Evolutionary conservation across 2,329 filamentous ascomycete species (phyloP), one percentile per base, ranked within the genome.

Genomic region (Exophiala lecanii-corni): DNA sequence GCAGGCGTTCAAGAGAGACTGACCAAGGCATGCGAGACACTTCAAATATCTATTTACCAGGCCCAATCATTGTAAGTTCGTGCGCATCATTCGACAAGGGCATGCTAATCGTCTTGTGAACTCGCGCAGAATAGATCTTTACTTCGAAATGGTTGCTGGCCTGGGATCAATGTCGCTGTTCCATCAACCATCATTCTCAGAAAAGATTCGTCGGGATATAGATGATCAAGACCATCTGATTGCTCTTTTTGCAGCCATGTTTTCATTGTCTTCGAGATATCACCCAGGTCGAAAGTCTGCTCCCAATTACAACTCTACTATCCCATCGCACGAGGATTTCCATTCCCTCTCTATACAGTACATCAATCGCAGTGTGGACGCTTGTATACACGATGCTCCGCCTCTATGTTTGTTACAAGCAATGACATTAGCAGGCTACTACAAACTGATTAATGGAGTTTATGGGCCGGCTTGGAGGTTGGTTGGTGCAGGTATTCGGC

Each of bases 391-490:
- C 41, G 49, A 57, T 23, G 43, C 54, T 2, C 62, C 62, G 3
- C 57, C 60, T 2, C 50, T 66, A 13, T 63, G 57, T 43, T 36
- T 66, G n/a, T 41, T 67, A 12, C 64, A 67, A 47, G 61, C 63
- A 5, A 42, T 57, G 18, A 58, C 65, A 25, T 38, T 66, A 1
- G 54, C 56, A 5, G 58, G 62, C 2, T 59, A 59, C 46, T 61
- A 59, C 41, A 59, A 62, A 31, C 55, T 66, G 10, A 61, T 56
- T 1, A 54, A 55, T n/a, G 61, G 62, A 13, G 63, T 65, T 4
- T 61, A 54, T 5, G 63, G 60, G 5, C 56, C 50, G 16, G 59
- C 64, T 12, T 67, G 64, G 64, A 55, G 61, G 43, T 54, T 54
- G 4, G 51, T 55, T 3, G 57, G 57, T 13, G 47, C 42, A 4